Percentiles rank a stretch among this genome's conserved stretches.
Evolutionary conservation across 306 rosid species (phyloP).

Genomic region (Lagenaria siceraria): DNA sequence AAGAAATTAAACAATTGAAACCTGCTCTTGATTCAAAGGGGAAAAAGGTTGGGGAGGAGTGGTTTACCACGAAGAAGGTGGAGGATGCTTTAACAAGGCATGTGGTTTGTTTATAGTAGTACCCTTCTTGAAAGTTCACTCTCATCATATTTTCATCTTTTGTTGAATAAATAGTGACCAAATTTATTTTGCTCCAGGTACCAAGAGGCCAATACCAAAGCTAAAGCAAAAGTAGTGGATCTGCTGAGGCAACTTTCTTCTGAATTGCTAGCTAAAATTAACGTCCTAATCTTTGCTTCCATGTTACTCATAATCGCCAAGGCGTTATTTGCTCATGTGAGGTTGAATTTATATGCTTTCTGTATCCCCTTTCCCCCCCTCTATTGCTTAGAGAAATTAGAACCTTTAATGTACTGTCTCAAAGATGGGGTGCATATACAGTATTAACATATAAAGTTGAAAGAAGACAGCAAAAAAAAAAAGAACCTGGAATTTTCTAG

Average conservation of each 20-base stretch:
- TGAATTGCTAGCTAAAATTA: constrained; percentile 58
- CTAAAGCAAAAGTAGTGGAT: constrained; percentile 62
- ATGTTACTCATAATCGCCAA: constrained; percentile 74
- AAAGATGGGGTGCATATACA: not conserved
- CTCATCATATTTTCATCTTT: not conserved
- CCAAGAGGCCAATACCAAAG: constrained; percentile 68
- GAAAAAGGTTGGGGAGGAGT: constrained; percentile 82
- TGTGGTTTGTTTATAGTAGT: not conserved
- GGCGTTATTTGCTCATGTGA: constrained; percentile 92
- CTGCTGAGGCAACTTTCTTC: constrained; percentile 70
- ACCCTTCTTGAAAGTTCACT: not conserved
- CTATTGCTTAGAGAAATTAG: not conserved
- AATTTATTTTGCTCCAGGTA: constrained; percentile 37
- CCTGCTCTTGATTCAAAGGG: constrained; percentile 93
- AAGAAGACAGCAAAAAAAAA: not conserved
- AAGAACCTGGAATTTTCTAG: not conserved
- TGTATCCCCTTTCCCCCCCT: not conserved
- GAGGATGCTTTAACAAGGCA: constrained; percentile 79
- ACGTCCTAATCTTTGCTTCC: constrained; percentile 78
- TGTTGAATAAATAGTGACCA: not conserved
- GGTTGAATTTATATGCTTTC: constrained; percentile 39
- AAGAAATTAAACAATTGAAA: constrained; percentile 71
- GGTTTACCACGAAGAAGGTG: constrained; percentile 81
- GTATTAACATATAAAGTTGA: not conserved
- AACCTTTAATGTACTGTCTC: not conserved